These are phyloP conservation scores for Lonicera japonica DNA, from an alignment of 129 eudicot genomes.

Conservation along the genomic window DNA sequence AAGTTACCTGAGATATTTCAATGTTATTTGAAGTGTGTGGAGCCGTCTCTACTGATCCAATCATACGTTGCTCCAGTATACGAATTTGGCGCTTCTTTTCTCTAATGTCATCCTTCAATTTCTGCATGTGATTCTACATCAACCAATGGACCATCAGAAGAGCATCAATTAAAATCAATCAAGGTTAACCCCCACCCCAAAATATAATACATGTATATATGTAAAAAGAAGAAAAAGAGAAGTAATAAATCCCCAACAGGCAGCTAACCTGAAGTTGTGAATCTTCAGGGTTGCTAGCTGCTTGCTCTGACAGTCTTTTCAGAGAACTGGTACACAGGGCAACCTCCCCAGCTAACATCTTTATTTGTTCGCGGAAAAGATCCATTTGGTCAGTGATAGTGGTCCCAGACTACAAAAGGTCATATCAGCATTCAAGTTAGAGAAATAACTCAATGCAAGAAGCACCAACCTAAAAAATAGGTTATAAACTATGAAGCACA, in stretches of 20 bases:
- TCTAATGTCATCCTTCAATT: constrained; percentile 55
- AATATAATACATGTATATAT: no score
- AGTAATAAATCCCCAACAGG: neutral
- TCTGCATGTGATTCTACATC: constrained; percentile 53
- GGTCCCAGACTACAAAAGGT: constrained; percentile 57
- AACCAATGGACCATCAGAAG: constrained; percentile 18
- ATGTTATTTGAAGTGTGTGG: constrained; percentile 32
- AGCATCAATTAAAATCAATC: constrained; percentile 3
- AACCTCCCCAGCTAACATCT: constrained; percentile 85
- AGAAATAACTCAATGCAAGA: neutral
- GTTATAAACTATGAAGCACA: neutral
- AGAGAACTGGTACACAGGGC: constrained; percentile 72
- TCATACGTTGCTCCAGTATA: constrained; percentile 68
- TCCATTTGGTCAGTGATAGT: constrained; percentile 79
- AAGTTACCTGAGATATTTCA: constrained; percentile 65
- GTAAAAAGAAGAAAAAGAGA: neutral
- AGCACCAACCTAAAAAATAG: constrained; percentile 1
- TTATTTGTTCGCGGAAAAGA: constrained; percentile 69
- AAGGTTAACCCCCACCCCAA: neutral
- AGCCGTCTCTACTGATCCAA: constrained; percentile 52
- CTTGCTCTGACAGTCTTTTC: constrained; percentile 69
- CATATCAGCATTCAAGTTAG: constrained; percentile 11
- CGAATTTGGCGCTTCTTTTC: constrained; percentile 74
- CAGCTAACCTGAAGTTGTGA: constrained; percentile 46
- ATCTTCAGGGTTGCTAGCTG: constrained; percentile 57